Evolutionary conservation across 2,329 filamentous ascomycete genomes (phyloP), one percentile per base, ranked within the genome.

Genomic region (Fusarium sp.): DNA sequence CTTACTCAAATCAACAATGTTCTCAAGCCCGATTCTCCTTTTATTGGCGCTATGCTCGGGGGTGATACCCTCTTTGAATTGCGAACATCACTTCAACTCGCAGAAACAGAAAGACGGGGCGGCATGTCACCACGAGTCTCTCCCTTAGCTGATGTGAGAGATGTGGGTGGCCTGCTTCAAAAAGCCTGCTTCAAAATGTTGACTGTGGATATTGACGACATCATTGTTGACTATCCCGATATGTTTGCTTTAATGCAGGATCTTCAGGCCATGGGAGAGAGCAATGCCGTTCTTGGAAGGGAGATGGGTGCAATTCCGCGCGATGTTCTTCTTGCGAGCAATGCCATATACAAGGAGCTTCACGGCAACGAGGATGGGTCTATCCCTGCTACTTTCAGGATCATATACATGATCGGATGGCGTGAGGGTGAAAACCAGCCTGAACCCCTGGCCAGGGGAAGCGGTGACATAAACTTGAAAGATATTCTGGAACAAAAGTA

Each of bases 321-420:
- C 60, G 95, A 99, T 70, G 92, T 97, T 9, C 77, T 99, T 58
- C 78, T 97, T 37, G 95, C 95, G 8, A 89, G 87, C 23, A 91
- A 98, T 65, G 91, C 87, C 36, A 97, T 99, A 53, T 99, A 99
- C 74, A 84, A 87, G 43, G 88, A 90, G 72, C 78, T 99, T 53
- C 93, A 99, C 75, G 93, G 91, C 15, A 93, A 96, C 70, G 84
- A 88, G 38, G 89, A 91, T 69, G 90, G 85, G 17, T 85, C 80
- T 1, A 82, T 95, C 60, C 95, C 95, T 1, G 95, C 95, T 1
- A 99, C 95, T 0, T 99, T 97, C 73, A 85, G 95, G 67, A 84
- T 97, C 68, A 97, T 99, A 60, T 97, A 95, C 76, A 97, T 98
- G 93, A 99, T 99, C 76, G 95, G 95, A 0, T 99, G 95, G 95